Evolutionary conservation across 1,284 basidiomycete species (phyloP).

Genomic region (Lentinula novae-zelandiae): DNA sequence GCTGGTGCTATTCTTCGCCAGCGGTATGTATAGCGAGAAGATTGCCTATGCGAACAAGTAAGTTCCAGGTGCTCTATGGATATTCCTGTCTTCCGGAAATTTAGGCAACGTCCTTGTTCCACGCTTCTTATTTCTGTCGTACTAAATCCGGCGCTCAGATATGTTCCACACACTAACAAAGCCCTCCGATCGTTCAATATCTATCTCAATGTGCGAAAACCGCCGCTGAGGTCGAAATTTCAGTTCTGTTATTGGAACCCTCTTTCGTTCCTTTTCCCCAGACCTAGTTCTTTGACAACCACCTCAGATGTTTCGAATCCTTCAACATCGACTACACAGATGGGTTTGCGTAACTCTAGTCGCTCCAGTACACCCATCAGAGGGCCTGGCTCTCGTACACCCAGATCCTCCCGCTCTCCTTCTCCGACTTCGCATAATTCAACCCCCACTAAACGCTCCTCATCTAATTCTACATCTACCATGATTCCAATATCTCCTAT

Average conservation of each 20-base stretch:
- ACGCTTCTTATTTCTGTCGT: background rate
- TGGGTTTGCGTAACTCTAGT: background rate
- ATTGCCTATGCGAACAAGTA: conserved; percentile 95
- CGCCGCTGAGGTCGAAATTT: conserved; percentile 58
- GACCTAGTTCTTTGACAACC: conserved; percentile 8
- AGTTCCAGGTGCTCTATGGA: conserved; percentile 24
- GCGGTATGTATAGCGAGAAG: conserved; percentile 94
- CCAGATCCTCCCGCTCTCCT: conserved; percentile 13
- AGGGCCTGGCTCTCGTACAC: background rate
- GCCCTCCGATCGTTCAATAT: conserved; percentile 93
- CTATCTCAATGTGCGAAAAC: conserved; percentile 90
- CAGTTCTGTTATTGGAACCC: conserved; percentile 48
- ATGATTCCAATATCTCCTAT: conserved; percentile 72
- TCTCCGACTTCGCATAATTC: conserved; percentile 14
- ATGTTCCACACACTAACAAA: conserved; percentile 94
- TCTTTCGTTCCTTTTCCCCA: conserved; percentile 58
- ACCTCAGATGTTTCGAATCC: background rate
- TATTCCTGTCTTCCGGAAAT: background rate
- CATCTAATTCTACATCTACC: conserved; percentile 25
- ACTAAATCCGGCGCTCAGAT: conserved; percentile 50
- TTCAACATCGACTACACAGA: background rate
- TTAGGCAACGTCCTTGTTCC: background rate
- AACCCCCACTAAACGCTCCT: conserved; percentile 18
- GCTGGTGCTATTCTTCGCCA: conserved; percentile 92
- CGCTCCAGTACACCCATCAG: background rate